Conservation (phyloP, 2,329 filamentous ascomycete genomes). For the Colletotrichum sp. region DNA sequence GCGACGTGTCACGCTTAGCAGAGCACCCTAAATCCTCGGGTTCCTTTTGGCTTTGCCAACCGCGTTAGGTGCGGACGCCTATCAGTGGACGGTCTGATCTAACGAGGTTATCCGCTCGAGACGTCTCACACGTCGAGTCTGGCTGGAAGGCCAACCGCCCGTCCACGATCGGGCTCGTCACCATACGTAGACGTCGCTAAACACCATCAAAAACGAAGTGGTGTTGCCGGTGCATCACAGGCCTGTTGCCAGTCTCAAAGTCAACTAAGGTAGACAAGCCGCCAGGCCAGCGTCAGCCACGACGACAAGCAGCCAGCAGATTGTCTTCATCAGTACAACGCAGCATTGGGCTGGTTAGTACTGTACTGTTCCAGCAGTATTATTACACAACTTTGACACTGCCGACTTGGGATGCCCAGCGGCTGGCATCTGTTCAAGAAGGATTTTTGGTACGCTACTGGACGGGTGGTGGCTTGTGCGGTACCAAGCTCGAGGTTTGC, state of each 20-base stretch:
- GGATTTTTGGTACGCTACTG: neutral
- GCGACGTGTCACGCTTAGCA: constrained; percentile 9
- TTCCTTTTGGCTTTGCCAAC: neutral
- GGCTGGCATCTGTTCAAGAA: neutral
- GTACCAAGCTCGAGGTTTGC: neutral
- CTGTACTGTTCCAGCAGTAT: neutral
- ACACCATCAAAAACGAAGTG: neutral
- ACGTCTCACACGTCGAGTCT: constrained; percentile 7
- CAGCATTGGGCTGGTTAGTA: neutral
- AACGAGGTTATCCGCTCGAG: neutral
- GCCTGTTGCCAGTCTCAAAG: neutral
- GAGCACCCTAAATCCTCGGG: neutral
- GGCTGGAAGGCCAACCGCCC: neutral
- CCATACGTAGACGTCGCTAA: neutral
- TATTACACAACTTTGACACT: neutral
- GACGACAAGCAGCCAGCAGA: neutral
- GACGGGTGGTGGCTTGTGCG: neutral
- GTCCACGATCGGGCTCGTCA: neutral
- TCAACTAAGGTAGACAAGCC: neutral
- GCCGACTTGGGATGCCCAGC: neutral
- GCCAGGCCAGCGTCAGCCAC: neutral
- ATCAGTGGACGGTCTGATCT: constrained; percentile 11
- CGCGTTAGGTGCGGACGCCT: neutral
- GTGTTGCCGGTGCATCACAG: neutral
- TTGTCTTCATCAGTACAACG: neutral